phyloP scores from a whole-genome alignment of 2,329 filamentous ascomycete genomes.

The Aspergillus sp. region DNA sequence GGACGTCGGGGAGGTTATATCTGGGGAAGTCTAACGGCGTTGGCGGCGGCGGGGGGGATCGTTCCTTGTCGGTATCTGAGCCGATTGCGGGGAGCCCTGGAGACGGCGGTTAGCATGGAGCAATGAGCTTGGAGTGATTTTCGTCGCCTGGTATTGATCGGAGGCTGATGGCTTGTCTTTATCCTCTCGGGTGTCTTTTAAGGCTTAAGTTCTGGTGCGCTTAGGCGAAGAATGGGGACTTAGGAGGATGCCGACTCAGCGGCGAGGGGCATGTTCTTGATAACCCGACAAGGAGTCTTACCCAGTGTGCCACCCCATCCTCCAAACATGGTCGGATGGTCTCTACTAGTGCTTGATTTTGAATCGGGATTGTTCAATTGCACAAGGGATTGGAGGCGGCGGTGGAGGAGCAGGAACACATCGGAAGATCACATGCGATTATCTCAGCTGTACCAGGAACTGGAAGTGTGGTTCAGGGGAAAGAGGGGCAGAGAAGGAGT shows the following conservation, averaged over 20 bases:
- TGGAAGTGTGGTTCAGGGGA: slow-evolving; percentile 5
- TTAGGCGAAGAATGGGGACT: not conserved
- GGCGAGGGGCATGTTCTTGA: not conserved
- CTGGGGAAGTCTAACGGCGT: slow-evolving; percentile 54
- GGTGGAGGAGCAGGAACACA: not conserved
- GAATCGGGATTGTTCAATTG: not conserved
- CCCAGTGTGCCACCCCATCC: slow-evolving; percentile 34
- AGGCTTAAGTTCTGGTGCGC: not conserved
- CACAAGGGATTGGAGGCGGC: not conserved
- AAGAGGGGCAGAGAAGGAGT: not conserved
- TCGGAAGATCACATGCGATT: not conserved
- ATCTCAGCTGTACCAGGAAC: not conserved
- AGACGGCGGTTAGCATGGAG: slow-evolving; percentile 16
- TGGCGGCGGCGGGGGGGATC: slow-evolving; percentile 50
- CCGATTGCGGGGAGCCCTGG: slow-evolving; percentile 32
- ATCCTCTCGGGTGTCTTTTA: not conserved
- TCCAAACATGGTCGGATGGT: slow-evolving; percentile 31
- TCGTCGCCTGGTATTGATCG: not conserved
- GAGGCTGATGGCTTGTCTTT: not conserved
- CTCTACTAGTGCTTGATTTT: not conserved
- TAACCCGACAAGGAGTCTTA: slow-evolving; percentile 19
- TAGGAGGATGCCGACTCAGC: not conserved
- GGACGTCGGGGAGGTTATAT: slow-evolving; percentile 41
- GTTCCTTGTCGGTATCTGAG: slow-evolving; percentile 41
- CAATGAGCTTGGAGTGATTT: not conserved